Evolutionary conservation across 139 green algal genomes (phyloP).

Genomic region (Chlamydomonas eustigma): DNA sequence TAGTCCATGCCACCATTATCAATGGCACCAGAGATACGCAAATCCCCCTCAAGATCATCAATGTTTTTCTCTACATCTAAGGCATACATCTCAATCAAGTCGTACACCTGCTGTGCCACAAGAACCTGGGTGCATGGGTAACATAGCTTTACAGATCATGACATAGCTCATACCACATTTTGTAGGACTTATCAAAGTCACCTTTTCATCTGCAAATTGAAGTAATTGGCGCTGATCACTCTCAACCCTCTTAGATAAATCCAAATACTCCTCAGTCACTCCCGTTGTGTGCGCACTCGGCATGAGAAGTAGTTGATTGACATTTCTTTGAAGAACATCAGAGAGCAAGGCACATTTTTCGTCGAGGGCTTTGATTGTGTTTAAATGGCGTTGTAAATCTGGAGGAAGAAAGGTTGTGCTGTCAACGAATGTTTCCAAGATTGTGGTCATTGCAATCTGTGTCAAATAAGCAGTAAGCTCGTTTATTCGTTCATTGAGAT

Average conservation of each 20-base stretch:
- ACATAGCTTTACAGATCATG: too few relatives aligned
- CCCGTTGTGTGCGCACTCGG: conserved; percentile 17
- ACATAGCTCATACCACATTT: too few relatives aligned
- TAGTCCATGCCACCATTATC: conserved; percentile 5
- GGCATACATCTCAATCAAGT: conserved; percentile 66
- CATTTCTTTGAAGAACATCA: conserved; percentile 31
- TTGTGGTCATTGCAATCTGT: neutral
- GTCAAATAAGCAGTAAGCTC: too few relatives aligned
- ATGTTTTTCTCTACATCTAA: conserved; percentile 57
- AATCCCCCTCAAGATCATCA: conserved; percentile 48
- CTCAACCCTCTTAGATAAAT: conserved; percentile 1
- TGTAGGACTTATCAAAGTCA: too few relatives aligned
- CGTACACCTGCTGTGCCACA: conserved; percentile 52
- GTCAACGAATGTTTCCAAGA: conserved; percentile 70
- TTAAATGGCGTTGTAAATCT: conserved; percentile 68
- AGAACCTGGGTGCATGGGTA: conserved; percentile 24
- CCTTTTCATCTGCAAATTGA: conserved; percentile 80
- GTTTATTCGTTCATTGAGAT: too few relatives aligned
- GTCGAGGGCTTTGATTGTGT: conserved; percentile 72
- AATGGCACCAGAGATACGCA: conserved; percentile 12
- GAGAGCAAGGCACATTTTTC: conserved; percentile 47
- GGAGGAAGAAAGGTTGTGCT: conserved; percentile 49
- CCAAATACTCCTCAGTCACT: conserved; percentile 17
- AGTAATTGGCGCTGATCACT: conserved; percentile 56
- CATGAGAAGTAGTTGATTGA: conserved; percentile 27